These are phyloP conservation scores for Triangularia verruculosa DNA, from an alignment of 2,329 filamentous ascomycete species.

Conservation along the genomic window DNA sequence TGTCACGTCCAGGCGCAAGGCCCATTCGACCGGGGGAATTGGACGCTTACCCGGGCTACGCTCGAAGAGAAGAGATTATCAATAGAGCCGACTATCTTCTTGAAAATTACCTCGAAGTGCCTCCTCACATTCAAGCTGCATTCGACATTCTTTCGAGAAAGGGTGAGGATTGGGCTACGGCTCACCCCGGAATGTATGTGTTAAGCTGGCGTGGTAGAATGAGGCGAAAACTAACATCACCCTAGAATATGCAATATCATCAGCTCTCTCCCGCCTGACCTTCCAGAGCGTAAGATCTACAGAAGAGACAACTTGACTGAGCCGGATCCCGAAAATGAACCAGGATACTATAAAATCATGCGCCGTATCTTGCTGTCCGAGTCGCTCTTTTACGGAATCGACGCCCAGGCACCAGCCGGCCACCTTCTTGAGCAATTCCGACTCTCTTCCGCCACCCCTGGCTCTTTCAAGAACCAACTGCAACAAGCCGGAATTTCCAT, in stretches of 20 bases:
- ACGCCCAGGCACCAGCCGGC: not conserved
- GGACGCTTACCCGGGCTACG: not conserved
- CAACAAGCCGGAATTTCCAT: slow-evolving; percentile 4
- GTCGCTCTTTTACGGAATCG: not conserved
- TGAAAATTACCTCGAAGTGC: slow-evolving; percentile 14
- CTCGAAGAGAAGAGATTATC: not conserved
- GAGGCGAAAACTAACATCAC: not conserved
- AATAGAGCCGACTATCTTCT: slow-evolving; percentile 11
- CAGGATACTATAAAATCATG: slow-evolving; percentile 5
- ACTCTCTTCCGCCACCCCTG: not conserved
- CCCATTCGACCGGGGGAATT: not conserved
- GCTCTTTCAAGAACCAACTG: slow-evolving; percentile 8
- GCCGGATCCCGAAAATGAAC: not conserved
- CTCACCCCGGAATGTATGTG: slow-evolving; percentile 5
- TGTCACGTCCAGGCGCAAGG: not conserved
- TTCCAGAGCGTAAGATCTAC: not conserved
- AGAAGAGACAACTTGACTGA: not conserved
- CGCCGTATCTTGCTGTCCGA: slow-evolving; percentile 2
- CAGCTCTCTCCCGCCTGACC: not conserved
- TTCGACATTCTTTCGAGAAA: not conserved
- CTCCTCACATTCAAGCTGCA: slow-evolving; percentile 11
- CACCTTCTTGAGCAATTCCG: slow-evolving; percentile 7
- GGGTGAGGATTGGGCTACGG: slow-evolving; percentile 1
- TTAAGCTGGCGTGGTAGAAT: too few relatives aligned
- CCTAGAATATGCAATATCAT: slow-evolving; percentile 9